Evolutionary conservation across 805 yeast species (phyloP).

Genomic region (Kregervanrija fluxuum): DNA sequence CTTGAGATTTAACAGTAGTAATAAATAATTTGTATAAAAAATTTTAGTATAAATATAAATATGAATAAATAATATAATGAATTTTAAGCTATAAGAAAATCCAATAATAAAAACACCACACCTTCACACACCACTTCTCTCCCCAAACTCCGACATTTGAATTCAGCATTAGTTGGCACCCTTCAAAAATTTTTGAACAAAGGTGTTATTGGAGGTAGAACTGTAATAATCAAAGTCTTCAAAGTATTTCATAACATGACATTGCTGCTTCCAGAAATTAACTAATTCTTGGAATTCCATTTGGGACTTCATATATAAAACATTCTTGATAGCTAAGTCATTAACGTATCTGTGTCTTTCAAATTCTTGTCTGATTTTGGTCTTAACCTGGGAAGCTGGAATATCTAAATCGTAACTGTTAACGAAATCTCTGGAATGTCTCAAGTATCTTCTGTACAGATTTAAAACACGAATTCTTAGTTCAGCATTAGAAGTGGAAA

Average conservation of each 20-base stretch:
- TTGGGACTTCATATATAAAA: constrained; percentile 73
- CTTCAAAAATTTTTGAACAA: constrained; percentile 67
- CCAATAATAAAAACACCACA: background rate
- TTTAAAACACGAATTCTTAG: constrained; percentile 57
- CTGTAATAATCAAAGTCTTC: constrained; percentile 56
- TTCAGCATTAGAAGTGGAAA: constrained; percentile 53
- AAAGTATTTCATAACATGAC: constrained; percentile 78
- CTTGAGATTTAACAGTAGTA: no score
- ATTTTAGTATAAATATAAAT: background rate
- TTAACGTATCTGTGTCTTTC: constrained; percentile 73
- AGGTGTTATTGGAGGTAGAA: constrained; percentile 49
- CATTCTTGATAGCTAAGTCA: constrained; percentile 58
- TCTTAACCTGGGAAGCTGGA: constrained; percentile 72
- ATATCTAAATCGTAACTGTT: constrained; percentile 66
- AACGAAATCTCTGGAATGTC: constrained; percentile 42
- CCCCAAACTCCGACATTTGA: no score
- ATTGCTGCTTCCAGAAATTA: constrained; percentile 86
- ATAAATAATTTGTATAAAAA: no score
- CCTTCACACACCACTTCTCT: no score
- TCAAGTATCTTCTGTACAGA: constrained; percentile 67
- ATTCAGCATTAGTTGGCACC: constrained; percentile 32
- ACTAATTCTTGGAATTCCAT: constrained; percentile 86
- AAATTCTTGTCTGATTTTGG: constrained; percentile 83
- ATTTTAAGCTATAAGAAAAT: background rate
- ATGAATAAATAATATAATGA: background rate